A percentile compares a stretch with the other conserved stretches of the same genome.
These are phyloP conservation scores for Chaetomidium leptoderma DNA, from an alignment of 495 filamentous ascomycete genomes.

Conservation along the genomic window DNA sequence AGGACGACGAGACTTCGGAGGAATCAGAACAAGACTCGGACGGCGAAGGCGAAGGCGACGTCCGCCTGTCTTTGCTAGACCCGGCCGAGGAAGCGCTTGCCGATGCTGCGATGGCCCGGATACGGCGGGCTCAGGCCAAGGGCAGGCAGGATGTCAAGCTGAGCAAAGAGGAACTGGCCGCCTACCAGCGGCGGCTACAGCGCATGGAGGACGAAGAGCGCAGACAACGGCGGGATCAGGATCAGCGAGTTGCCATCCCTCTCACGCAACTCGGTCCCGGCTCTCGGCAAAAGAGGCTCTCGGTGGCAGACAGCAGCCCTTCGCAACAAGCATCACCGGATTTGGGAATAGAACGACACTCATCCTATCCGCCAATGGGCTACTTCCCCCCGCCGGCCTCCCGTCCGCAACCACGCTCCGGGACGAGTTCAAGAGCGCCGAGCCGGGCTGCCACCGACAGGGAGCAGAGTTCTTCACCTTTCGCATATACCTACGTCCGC, in stretches of 20 bases:
- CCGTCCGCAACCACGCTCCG: slow-evolving; percentile 31
- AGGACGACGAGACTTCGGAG: slow-evolving; percentile 50
- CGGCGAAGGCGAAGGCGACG: slow-evolving; percentile 49
- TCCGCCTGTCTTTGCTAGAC: slow-evolving; percentile 48
- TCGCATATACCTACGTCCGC: slow-evolving; percentile 41
- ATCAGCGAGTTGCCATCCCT: slow-evolving; percentile 41
- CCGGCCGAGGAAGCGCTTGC: slow-evolving; percentile 70
- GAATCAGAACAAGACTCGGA: slow-evolving; percentile 53
- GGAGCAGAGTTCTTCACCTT: slow-evolving; percentile 38
- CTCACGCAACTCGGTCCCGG: slow-evolving; percentile 37
- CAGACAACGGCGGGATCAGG: slow-evolving; percentile 35
- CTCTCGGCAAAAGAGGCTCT: slow-evolving; percentile 19
- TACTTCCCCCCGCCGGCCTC: slow-evolving; percentile 38
- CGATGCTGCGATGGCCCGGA: slow-evolving; percentile 68
- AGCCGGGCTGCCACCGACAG: slow-evolving; percentile 26
- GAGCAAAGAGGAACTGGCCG: slow-evolving; percentile 68
- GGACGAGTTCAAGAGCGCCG: slow-evolving; percentile 28
- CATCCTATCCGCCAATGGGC: slow-evolving; percentile 33
- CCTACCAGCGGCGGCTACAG: slow-evolving; percentile 61
- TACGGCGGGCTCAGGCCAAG: slow-evolving; percentile 65
- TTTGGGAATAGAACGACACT: slow-evolving; percentile 16
- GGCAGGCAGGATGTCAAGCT: slow-evolving; percentile 74
- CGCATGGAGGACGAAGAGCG: slow-evolving; percentile 49
- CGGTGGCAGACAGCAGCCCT: slow-evolving; percentile 13
- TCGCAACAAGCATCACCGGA: slow-evolving; percentile 14